Evolutionary conservation across 345 rosid genomes (phyloP), one percentile per base, ranked within the genome.

Genomic region (Gossypium arboreum): DNA sequence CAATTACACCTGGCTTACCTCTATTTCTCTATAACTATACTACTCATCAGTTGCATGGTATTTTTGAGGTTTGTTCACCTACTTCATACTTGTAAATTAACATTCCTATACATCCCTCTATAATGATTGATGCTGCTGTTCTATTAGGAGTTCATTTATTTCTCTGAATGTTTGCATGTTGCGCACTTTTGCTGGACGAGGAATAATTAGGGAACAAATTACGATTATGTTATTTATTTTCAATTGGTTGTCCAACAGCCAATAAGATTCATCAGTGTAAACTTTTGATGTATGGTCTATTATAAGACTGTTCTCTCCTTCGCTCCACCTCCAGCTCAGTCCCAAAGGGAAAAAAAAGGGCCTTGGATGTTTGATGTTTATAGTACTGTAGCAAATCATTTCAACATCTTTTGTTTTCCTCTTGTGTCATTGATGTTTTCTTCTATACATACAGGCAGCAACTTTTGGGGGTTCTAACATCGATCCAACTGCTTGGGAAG

Each of bases 401-500:
- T 58, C 6, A 58, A 11, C 17, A 24, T 58, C 61, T 57, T 57
- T 25, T 58, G 17, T 24, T 22, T 24, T 27, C 27, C n/a, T 67
- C 70, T 54, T 24, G 9, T 43, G 68, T 34, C 11, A 57, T 50
- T 34, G 4, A 29, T 61, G 24, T 41, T 25, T 58, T 71, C 48
- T 25, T 25, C 52, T 24, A 8, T 78, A 75, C 81, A 6, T 64
- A 52, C 84, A 95, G 98, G 99, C 99, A 71, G 81, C 90, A 73
- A 86, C 93, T 80, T 95, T 95, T 86, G 98, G 99, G 63, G 98
- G 99, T 77, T 90, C 97, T 22, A 93, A 95, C 84, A 95, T 95
- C 29, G 99, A 95, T 79, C 96, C 98, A 71, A 95, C 98, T 82
- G 99, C 99, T 34, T 95, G 99, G 99, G 99, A 93, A 84, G 98